Evolutionary conservation across 306 rosid genomes (phyloP).

Genomic region (Ceratonia siliqua): DNA sequence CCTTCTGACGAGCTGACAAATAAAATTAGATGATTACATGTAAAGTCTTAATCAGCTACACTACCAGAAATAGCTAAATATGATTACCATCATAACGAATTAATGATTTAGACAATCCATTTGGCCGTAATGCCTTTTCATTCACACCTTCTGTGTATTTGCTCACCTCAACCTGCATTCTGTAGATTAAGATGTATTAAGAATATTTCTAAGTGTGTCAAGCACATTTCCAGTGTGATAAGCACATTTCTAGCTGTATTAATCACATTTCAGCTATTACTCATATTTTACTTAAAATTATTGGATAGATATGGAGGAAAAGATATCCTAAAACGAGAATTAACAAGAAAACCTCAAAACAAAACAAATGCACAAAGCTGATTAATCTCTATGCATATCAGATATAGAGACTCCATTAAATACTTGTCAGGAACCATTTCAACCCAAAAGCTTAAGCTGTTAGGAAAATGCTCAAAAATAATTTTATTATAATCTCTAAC

Average conservation of each 20-base stretch:
- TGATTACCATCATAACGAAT: conserved; percentile 75
- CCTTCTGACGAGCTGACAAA: conserved; percentile 85
- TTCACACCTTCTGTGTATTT: conserved; percentile 87
- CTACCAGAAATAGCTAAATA: neutral
- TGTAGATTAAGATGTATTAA: conserved; percentile 43
- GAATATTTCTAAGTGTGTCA: neutral
- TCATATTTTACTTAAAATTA: neutral
- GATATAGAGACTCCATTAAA: neutral
- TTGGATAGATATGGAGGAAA: neutral
- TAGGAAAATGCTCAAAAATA: too few species aligned
- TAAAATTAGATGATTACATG: conserved; percentile 41
- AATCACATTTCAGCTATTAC: neutral
- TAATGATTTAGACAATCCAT: conserved; percentile 83
- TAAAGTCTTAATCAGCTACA: conserved; percentile 16
- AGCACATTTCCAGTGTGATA: too few species aligned
- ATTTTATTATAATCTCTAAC: too few species aligned
- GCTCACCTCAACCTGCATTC: conserved; percentile 99
- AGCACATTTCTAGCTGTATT: neutral
- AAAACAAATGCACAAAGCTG: neutral
- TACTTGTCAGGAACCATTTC: too few species aligned
- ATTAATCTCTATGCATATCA: neutral
- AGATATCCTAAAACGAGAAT: neutral
- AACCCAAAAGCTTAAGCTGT: too few species aligned
- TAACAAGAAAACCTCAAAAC: neutral
- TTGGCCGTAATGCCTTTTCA: conserved; percentile 71